phyloP scores from a whole-genome alignment of 768 basidiomycete species.

The Leccinum truebloodii region DNA sequence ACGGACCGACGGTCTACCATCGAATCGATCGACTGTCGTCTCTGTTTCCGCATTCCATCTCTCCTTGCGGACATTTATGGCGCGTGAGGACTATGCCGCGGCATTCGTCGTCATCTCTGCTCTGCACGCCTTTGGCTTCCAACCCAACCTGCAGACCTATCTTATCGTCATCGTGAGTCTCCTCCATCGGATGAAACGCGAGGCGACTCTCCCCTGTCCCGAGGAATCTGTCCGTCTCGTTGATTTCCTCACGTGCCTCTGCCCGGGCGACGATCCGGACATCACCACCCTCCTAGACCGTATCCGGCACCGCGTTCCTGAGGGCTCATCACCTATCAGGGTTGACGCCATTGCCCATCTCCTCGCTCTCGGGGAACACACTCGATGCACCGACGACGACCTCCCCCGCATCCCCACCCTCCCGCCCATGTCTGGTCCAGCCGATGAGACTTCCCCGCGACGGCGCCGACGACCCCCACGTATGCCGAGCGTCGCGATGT shows the following conservation, averaged over 20 bases:
- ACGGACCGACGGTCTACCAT: constrained; percentile 16
- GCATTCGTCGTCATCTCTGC: constrained; percentile 42
- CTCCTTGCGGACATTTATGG: constrained; percentile 47
- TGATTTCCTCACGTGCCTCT: constrained; percentile 26
- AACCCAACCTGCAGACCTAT: constrained; percentile 40
- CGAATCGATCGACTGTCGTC: constrained; percentile 28
- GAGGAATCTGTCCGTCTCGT: constrained; percentile 19
- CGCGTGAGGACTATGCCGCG: constrained; percentile 47
- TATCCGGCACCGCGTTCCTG: constrained; percentile 6
- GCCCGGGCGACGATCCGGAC: constrained; percentile 21
- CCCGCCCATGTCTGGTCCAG: background rate
- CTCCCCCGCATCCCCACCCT: background rate
- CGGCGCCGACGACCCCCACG: background rate
- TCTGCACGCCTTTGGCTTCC: constrained; percentile 31
- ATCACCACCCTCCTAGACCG: constrained; percentile 16
- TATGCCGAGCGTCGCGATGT: constrained; percentile 19
- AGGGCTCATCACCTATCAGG: constrained; percentile 13
- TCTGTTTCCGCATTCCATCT: constrained; percentile 40
- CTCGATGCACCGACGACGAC: constrained; percentile 5
- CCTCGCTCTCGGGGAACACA: constrained; percentile 17
- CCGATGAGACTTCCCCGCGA: background rate
- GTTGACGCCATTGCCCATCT: constrained; percentile 22
- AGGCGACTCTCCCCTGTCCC: constrained; percentile 8
- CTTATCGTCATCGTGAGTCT: constrained; percentile 41
- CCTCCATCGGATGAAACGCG: constrained; percentile 32